Base-by-base conservation (phyloP, 169 alveolate genomes). In the Plasmodium adleri region DNA sequence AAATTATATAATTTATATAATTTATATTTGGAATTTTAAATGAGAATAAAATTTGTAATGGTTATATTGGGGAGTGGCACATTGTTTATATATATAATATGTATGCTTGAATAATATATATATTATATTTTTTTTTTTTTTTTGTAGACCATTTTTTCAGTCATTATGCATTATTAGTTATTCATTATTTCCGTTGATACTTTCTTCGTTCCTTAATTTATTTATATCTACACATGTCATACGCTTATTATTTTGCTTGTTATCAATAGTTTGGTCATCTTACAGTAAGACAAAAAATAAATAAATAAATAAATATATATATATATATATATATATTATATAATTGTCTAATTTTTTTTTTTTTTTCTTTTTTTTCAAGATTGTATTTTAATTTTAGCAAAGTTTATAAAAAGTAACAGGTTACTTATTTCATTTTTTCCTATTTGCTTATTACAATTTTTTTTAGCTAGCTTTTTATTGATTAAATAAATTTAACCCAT, bases 131-230 rank as follows among this genome's bases (percentile, higher is more conserved):
- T 17, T 26, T 63, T 76, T 43, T 70, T n/a, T 13, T 58, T 64
- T 47, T 59, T 59, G 26, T 76, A 76, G 88, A 63, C 76, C 63
- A 32, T 76, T 76, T 76, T 76, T 76, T 64, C 88, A 76, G 88
- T 54, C 73, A 7, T 47, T 76, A 15, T 76, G 88, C 63, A 76
- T 76, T 52, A 64, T 76, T 63, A 76, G 76, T 59, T 76, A 76
- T 50, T 64, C 88, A 12, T 58, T 47, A 76, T 49, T 76, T 20
- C 88, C 88, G 9, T 39, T 76, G 58, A 75, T 76, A 39, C 66
- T 76, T 63, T 63, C 88, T 15, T 52, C 88, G 20, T 15, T 76
- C 24, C 43, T 76, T 2, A 76, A 76, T 76, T 45, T 76, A 50
- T 68, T 76, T 52, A 56, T 76, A 39, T 58, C 88, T 9, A 63